phyloP scores from a whole-genome alignment of 2,329 filamentous ascomycete species.

The Diplocarpon mali region DNA sequence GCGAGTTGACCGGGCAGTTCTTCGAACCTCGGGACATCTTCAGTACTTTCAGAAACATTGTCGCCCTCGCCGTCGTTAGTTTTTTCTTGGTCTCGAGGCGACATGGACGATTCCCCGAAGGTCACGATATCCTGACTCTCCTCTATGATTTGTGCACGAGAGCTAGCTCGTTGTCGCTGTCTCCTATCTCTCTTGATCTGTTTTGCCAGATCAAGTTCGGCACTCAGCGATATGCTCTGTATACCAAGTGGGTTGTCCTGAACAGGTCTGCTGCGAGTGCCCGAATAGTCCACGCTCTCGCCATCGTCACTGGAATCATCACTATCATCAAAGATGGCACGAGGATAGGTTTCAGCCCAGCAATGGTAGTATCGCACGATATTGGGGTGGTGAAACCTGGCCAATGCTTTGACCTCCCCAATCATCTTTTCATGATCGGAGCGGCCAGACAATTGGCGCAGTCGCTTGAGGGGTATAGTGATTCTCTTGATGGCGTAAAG shows the following conservation, averaged over 20 bases:
- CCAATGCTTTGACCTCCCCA: conserved; percentile 47
- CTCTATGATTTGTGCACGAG: neutral
- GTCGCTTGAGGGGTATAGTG: conserved; percentile 33
- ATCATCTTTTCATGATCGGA: conserved; percentile 6
- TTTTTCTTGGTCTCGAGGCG: neutral
- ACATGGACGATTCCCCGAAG: neutral
- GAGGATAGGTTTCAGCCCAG: conserved; percentile 44
- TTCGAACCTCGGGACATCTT: neutral
- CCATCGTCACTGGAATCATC: neutral
- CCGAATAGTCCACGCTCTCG: neutral
- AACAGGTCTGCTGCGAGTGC: neutral
- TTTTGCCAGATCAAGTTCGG: neutral
- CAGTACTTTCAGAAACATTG: neutral
- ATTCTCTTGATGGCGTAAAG: conserved; percentile 59
- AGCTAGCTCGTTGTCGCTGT: conserved; percentile 1
- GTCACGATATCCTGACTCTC: neutral
- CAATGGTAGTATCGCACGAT: conserved; percentile 55
- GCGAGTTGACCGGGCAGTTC: neutral
- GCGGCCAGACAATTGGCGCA: conserved; percentile 4
- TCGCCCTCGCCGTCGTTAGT: no score
- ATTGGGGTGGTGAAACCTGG: conserved; percentile 51
- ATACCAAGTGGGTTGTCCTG: neutral
- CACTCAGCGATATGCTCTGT: conserved; percentile 1
- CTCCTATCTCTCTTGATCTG: neutral
- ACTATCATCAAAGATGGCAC: no score